Conservation (phyloP, 2,329 filamentous ascomycete species). For the Aspergillus texensis region DNA sequence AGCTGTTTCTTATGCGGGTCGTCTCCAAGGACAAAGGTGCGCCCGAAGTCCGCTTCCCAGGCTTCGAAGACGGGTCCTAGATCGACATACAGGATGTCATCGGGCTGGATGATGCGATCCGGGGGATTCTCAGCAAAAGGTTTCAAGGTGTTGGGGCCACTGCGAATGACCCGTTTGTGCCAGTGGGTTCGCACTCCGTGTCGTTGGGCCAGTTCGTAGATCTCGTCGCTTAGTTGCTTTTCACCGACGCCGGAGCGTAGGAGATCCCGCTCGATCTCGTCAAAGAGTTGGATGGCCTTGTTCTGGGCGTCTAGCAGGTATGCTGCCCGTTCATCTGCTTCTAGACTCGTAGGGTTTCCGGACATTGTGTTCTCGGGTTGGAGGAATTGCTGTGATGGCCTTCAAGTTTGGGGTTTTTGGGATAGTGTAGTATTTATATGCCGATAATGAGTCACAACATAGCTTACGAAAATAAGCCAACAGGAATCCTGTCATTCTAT, state of each 20-base stretch:
- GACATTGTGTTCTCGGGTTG: neutral
- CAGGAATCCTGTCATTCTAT: too few species aligned
- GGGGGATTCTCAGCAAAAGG: slow-evolving; percentile 55
- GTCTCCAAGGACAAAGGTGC: slow-evolving; percentile 54
- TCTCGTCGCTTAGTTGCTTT: slow-evolving; percentile 51
- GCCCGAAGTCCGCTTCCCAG: slow-evolving; percentile 58
- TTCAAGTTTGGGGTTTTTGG: neutral
- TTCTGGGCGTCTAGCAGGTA: slow-evolving; percentile 50
- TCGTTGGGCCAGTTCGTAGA: slow-evolving; percentile 48
- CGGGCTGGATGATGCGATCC: slow-evolving; percentile 50
- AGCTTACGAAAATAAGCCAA: neutral
- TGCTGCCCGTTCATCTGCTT: slow-evolving; percentile 33
- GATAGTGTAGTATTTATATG: neutral
- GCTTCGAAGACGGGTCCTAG: slow-evolving; percentile 56
- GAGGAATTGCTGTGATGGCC: too few species aligned
- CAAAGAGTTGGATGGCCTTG: slow-evolving; percentile 51
- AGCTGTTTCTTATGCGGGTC: slow-evolving; percentile 50
- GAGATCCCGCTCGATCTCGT: slow-evolving; percentile 50
- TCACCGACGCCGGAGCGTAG: slow-evolving; percentile 53
- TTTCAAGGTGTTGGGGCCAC: slow-evolving; percentile 53
- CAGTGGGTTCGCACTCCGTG: slow-evolving; percentile 53
- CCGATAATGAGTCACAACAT: neutral
- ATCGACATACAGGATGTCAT: slow-evolving; percentile 57
- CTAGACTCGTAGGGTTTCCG: neutral
- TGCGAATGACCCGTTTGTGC: slow-evolving; percentile 57